These are phyloP conservation scores for Botrytis galanthina DNA, from an alignment of 2,329 filamentous ascomycete genomes.

Conservation along the genomic window DNA sequence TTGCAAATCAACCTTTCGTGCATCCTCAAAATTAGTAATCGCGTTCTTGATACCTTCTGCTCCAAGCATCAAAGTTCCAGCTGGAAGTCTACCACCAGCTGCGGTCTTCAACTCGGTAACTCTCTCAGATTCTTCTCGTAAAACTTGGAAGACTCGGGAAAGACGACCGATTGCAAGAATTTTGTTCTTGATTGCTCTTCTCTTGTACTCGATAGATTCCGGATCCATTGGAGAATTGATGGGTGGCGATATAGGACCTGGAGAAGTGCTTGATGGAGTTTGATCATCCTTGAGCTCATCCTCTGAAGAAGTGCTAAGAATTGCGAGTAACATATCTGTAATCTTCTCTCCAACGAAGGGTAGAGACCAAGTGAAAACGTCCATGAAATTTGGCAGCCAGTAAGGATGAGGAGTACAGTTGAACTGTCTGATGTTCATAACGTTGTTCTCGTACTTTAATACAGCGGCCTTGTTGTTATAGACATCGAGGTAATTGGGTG, in stretches of 20 bases:
- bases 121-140: conserved; percentile 94
- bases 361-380: conserved; percentile 99
- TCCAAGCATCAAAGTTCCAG: conserved; percentile 95
- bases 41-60: conserved; percentile 98
- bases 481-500: conserved; percentile 96
- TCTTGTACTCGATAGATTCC: conserved; percentile 89
- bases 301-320: conserved; percentile 98
- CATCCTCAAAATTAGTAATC: conserved; percentile 95
- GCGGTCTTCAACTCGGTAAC: conserved; percentile 98
- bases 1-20: conserved; percentile 92
- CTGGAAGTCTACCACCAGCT: conserved; percentile 85
- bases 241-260: conserved; percentile 73
- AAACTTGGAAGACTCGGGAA: conserved; percentile 95
- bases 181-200: conserved; percentile 99
- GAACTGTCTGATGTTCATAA: conserved; percentile 99
- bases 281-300: conserved; percentile 93
- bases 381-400: conserved; percentile 99
- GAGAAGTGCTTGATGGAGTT: conserved; percentile 59
- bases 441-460: conserved; percentile 99
- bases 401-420: conserved; percentile 99
- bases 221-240: conserved; percentile 60
- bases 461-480: conserved; percentile 99
- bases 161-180: conserved; percentile 95
- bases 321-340: conserved; percentile 98
- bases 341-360: conserved; percentile 99